Base-by-base conservation (phyloP, 2,329 filamentous ascomycete species). In the Pseudodiploospora longispora region DNA sequence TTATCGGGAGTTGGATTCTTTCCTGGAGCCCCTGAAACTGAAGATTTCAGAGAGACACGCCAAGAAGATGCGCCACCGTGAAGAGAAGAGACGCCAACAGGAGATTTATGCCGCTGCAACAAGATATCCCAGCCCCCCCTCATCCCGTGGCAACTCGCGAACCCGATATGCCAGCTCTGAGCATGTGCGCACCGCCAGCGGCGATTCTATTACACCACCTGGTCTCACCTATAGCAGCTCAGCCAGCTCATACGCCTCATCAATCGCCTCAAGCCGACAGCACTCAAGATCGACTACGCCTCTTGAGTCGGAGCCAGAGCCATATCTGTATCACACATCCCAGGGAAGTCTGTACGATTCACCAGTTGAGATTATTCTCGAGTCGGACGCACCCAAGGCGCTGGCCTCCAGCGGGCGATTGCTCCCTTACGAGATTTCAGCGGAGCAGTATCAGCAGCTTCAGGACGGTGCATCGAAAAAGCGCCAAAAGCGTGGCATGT, bases 1-100 rank as follows among this genome's bases (percentile, higher is more conserved):
- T 36, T 88, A 95, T 71, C 75, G 74, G 53, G 87, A 95, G 64
- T 76, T 97, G 35, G 88, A 96, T 55, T 78, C 78, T 36, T 97
- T 97, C 75, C 78, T 98, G 37, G 82, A 82, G 31, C 91, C 91
- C 29, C 86, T 97, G 59, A 85, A 90, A 49, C 61, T 71, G 37
- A 71, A 76, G 48, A 68, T 82, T 43, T 65, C 70, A 50, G 69
- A 69, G 38, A 68, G 71, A 58, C 68, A 77, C 54, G 64, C 64
- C 43, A 70, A 71, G 54, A 73, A 72, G 62, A 61, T 72, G 55
- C 66, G 70, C 51, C 68, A 74, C 53, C 68, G 67, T 54, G 64
- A 71, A 59, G 65, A 70, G 60, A 67, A 71, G 58, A 56, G 59
- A 44, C 61, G 61, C 45, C 66, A 67, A 51, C 61, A 65, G 50